phyloP scores from a whole-genome alignment of 1,284 basidiomycete genomes.

The Ustilago sp. region DNA sequence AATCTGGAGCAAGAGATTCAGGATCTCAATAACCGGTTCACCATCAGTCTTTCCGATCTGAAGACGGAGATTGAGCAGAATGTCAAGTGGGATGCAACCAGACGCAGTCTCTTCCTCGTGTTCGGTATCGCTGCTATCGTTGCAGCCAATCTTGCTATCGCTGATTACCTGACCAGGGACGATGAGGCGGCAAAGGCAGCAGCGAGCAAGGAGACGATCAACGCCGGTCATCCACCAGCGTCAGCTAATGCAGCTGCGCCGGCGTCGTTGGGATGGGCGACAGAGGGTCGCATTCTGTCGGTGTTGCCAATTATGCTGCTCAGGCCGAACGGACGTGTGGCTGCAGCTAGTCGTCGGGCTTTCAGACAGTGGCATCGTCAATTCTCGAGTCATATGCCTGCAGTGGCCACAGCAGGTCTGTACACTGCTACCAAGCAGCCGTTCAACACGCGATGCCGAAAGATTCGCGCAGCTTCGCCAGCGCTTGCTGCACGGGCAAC shows the following conservation, averaged over 20 bases:
- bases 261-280: constrained; percentile 48
- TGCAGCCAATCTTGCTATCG: constrained; percentile 63
- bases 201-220: constrained; percentile 31
- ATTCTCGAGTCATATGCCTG: constrained; percentile 19
- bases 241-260: constrained; percentile 32
- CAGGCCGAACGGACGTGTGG: constrained; percentile 22
- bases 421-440: constrained; percentile 22
- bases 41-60: constrained; percentile 67
- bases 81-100: constrained; percentile 68
- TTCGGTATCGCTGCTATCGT: constrained; percentile 68
- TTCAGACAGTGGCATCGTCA: constrained; percentile 23
- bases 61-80: constrained; percentile 69
- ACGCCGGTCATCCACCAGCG: constrained; percentile 44
- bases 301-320: constrained; percentile 38
- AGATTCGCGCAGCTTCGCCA: not conserved
- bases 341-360: constrained; percentile 14
- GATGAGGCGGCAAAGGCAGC: constrained; percentile 53
- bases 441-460: not conserved
- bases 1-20: constrained; percentile 88
- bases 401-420: constrained; percentile 31
- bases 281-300: constrained; percentile 47
- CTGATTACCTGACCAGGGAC: constrained; percentile 62
- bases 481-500: not conserved
- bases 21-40: constrained; percentile 72
- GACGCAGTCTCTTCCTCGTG: constrained; percentile 65